Evolutionary conservation across 345 rosid genomes (phyloP), one percentile per base, ranked within the genome.

Genomic region (Sonneratia caseolaris): DNA sequence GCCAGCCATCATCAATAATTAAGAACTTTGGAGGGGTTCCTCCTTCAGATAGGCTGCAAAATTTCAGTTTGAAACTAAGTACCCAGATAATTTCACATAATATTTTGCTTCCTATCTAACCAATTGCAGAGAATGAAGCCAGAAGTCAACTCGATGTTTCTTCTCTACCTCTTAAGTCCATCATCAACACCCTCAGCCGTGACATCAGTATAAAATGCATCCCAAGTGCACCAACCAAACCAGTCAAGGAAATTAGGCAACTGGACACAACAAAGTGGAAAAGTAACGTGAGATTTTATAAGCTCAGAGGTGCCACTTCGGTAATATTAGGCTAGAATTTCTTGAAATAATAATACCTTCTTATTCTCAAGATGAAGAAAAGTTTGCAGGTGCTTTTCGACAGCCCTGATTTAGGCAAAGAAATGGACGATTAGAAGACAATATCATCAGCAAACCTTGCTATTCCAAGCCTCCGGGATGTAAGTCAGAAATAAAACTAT

Each of bases 171-270:
- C 78, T 69, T 86, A 70, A 95, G 98, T 70, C 99, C 99, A 73
- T 92, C 89, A 71, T 89, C 85, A 53, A 92, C 98, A 45, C 97
- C 99, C 78, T 92, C 96, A 0, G 99, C 97, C 21, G 98, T 95
- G 78, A 92, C 98, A 51, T 95, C 96, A 32, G 97, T 90, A 81
- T 95, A 95, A 79, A 90, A 95, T 18, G 99, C 99, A 76, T 95
- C 98, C 99, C 99, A 95, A n/a, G 99, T 95, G 86, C 99, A 95
- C 99, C 99, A 95, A 72, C 99, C 98, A 77, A 95, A 92, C 97
- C 98, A 95, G 76, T 95, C 97, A 47, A 90, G 83, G 79, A 95
- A 84, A 73, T 92, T 82, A 76, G 98, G 98, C 82, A 92, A 73
- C 97, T 95, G 69, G 37, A 49, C 38, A 35, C 37, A 32, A 27